phyloP scores from a whole-genome alignment of 129 eudicot species.

The carrot (Daucus carota) region DNA sequence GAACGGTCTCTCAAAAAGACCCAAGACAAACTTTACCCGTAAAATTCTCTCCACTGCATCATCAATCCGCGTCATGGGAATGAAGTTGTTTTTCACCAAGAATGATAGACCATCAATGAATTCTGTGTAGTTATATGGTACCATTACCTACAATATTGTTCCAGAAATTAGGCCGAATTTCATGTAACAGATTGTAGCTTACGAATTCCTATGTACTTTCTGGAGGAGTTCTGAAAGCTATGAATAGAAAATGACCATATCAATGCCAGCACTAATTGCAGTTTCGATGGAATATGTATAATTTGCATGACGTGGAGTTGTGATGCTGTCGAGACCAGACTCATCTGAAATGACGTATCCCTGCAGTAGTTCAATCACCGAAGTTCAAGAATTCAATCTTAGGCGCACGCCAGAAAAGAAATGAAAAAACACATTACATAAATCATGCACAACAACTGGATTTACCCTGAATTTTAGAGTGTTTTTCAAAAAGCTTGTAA shows the following conservation, averaged over 20 bases:
- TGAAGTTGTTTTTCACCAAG: conserved; percentile 40
- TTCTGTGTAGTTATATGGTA: conserved; percentile 49
- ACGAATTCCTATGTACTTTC: no score
- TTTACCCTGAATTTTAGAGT: conserved; percentile 46
- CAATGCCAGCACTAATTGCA: conserved; percentile 61
- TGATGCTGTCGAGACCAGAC: conserved; percentile 53
- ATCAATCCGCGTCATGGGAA: conserved; percentile 48
- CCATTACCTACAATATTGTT: conserved; percentile 43
- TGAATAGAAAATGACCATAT: conserved; percentile 36
- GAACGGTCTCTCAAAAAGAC: conserved; percentile 61
- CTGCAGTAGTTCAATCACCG: conserved; percentile 24
- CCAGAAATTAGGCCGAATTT: neutral
- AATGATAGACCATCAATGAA: conserved; percentile 44
- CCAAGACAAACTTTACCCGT: conserved; percentile 55
- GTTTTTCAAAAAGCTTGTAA: conserved; percentile 45
- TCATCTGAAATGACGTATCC: conserved; percentile 77
- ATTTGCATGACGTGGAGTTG: conserved; percentile 49
- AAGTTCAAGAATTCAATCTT: neutral
- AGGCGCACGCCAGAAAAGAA: neutral
- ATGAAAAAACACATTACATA: neutral
- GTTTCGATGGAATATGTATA: conserved; percentile 59
- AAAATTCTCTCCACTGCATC: conserved; percentile 64
- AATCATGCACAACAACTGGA: neutral
- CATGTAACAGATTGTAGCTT: neutral
- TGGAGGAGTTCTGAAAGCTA: neutral